phyloP scores from a whole-genome alignment of 352 stramenopile species.

The Globisporangium nunn region DNA sequence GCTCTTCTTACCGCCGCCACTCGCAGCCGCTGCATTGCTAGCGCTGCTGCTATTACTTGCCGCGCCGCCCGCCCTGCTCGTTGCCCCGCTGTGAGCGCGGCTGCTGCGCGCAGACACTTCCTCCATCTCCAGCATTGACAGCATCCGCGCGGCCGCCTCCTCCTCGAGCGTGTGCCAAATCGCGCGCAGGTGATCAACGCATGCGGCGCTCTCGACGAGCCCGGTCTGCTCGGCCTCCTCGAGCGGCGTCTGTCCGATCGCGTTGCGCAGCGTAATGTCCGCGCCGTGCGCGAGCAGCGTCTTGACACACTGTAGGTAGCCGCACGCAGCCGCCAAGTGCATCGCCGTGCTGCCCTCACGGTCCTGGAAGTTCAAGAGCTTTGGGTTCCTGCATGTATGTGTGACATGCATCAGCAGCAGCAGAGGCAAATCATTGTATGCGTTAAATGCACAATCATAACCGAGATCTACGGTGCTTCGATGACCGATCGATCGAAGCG shows the following conservation, averaged over 20 bases:
- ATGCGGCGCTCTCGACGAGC: constrained; percentile 42
- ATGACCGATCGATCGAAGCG: too few species aligned
- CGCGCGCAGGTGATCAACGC: constrained; percentile 45
- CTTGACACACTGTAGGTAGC: constrained; percentile 70
- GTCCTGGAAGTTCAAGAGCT: constrained; percentile 79
- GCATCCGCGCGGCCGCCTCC: constrained; percentile 69
- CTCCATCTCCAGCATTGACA: constrained; percentile 82
- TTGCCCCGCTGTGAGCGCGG: not conserved
- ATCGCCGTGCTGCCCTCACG: constrained; percentile 77
- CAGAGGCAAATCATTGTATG: not conserved
- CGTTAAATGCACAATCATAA: not conserved
- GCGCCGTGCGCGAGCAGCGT: constrained; percentile 49
- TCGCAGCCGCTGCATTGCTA: not conserved
- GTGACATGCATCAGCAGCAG: not conserved
- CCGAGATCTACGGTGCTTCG: not conserved
- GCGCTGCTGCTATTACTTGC: not conserved
- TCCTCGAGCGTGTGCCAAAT: constrained; percentile 74
- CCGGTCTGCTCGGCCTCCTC: constrained; percentile 73
- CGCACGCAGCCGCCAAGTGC: constrained; percentile 68
- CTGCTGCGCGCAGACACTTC: constrained; percentile 21
- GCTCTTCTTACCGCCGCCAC: constrained; percentile 24
- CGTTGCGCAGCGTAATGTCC: constrained; percentile 74
- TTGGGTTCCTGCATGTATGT: constrained; percentile 24
- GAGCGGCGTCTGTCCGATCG: constrained; percentile 69
- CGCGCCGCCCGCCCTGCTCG: not conserved